These are phyloP conservation scores for Ceratobasidium sp. DNA, from an alignment of 1,284 basidiomycete genomes.

Conservation along the genomic window DNA sequence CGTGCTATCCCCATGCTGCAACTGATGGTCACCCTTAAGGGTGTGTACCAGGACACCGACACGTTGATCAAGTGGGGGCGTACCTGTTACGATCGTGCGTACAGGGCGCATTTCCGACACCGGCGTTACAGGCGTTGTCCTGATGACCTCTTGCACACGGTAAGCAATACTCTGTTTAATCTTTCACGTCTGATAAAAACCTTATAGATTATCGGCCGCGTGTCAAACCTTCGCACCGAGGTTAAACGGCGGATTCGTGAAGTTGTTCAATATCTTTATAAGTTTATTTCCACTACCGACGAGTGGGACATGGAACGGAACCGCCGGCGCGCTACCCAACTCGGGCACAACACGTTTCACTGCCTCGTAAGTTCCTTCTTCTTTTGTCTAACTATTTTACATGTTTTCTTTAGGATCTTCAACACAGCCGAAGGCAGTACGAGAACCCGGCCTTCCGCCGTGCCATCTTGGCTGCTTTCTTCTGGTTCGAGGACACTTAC, in stretches of 20 bases:
- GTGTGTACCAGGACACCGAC: background rate
- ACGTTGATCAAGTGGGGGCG: background rate
- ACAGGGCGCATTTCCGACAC: background rate
- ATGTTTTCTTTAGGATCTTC: too few relatives aligned
- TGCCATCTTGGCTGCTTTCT: too few relatives aligned
- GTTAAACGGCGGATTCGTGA: background rate
- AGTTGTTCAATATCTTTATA: background rate
- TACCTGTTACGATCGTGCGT: background rate
- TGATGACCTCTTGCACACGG: background rate
- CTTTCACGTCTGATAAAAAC: too few relatives aligned
- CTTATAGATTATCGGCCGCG: background rate
- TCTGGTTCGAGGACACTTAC: too few relatives aligned
- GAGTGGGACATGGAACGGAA: background rate
- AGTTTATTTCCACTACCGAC: background rate
- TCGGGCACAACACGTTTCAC: slow-evolving; percentile 27
- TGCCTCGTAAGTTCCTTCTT: background rate
- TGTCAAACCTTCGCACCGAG: background rate
- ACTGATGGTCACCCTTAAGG: background rate
- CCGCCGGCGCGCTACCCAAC: background rate
- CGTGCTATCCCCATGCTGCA: background rate
- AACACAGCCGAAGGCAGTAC: too few relatives aligned
- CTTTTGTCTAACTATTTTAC: background rate
- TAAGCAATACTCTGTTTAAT: background rate
- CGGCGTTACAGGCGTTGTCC: background rate
- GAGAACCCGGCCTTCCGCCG: too few relatives aligned